phyloP scores from a whole-genome alignment of 345 rosid species.

The Microthlaspi erraticum region DNA sequence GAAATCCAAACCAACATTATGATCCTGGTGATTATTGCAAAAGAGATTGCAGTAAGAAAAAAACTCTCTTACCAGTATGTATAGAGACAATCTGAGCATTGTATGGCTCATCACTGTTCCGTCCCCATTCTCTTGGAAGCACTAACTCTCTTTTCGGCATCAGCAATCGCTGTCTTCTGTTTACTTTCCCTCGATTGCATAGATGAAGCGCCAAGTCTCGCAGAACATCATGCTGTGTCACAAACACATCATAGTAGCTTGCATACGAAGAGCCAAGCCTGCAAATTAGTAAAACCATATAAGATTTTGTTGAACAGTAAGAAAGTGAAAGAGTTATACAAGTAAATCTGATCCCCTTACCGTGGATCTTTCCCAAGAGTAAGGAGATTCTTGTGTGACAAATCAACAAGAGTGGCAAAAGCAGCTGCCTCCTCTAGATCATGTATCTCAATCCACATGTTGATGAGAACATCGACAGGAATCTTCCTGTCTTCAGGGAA shows the following conservation, averaged over 20 bases:
- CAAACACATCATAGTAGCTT: slow-evolving; percentile 71
- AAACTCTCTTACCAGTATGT: slow-evolving; percentile 62
- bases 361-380: slow-evolving; percentile 80
- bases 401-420: slow-evolving; percentile 71
- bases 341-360: slow-evolving; percentile 42
- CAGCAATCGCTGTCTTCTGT: slow-evolving; percentile 57
- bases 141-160: slow-evolving; percentile 71
- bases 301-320: neutral
- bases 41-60: neutral
- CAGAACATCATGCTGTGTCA: slow-evolving; percentile 88
- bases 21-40: slow-evolving; percentile 10
- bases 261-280: slow-evolving; percentile 75
- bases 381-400: slow-evolving; percentile 77
- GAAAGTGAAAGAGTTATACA: slow-evolving; percentile 18
- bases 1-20: slow-evolving; percentile 5
- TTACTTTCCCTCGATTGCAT: slow-evolving; percentile 52
- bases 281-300: slow-evolving; percentile 29
- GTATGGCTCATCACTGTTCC: slow-evolving; percentile 61
- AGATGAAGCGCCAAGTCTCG: slow-evolving; percentile 84
- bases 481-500: slow-evolving; percentile 96
- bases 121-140: slow-evolving; percentile 88
- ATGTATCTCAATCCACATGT: slow-evolving; percentile 83
- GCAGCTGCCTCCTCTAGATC: slow-evolving; percentile 66
- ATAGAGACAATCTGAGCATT: slow-evolving; percentile 81
- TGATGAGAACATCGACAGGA: slow-evolving; percentile 82